A percentile compares a stretch with the other conserved stretches of the same genome.
phyloP scores from a whole-genome alignment of 345 rosid species.

The Luvunga scandens region DNA sequence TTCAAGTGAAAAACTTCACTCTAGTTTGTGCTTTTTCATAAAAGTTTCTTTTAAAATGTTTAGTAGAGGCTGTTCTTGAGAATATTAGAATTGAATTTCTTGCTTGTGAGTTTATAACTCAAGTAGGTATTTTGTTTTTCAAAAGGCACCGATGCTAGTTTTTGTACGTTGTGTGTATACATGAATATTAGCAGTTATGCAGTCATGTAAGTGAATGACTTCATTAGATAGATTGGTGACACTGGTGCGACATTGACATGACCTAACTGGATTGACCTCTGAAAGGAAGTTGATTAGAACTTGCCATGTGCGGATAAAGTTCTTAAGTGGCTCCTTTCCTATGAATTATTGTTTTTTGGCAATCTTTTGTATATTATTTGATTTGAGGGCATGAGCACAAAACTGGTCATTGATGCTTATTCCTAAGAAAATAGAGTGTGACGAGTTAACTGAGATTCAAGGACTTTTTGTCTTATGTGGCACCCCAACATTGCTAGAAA shows the following conservation, averaged over 20 bases:
- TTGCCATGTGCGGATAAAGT: not conserved
- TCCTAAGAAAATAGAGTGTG: not conserved
- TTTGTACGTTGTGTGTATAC: not conserved
- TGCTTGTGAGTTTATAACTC: not conserved
- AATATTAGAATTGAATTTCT: not conserved
- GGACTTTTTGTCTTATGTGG: not conserved
- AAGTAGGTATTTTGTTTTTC: not conserved
- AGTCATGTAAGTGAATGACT: not conserved
- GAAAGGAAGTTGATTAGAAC: not conserved
- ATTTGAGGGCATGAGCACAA: not conserved
- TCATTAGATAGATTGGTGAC: not conserved
- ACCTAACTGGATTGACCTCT: not conserved
- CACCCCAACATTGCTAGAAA: not conserved
- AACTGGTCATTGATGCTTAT: not conserved
- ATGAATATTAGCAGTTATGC: not conserved
- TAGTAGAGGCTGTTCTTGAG: not conserved
- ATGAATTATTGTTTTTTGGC: not conserved
- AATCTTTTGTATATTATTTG: not conserved
- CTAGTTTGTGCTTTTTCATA: not conserved
- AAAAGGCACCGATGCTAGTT: not conserved
- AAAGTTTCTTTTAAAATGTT: not conserved
- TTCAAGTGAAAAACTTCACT: constrained; percentile 10
- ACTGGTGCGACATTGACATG: not conserved
- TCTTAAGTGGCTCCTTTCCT: not conserved
- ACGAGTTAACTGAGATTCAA: not conserved